Conservation (phyloP, 352 stramenopile species). For the Phytophthora uliginosa region DNA sequence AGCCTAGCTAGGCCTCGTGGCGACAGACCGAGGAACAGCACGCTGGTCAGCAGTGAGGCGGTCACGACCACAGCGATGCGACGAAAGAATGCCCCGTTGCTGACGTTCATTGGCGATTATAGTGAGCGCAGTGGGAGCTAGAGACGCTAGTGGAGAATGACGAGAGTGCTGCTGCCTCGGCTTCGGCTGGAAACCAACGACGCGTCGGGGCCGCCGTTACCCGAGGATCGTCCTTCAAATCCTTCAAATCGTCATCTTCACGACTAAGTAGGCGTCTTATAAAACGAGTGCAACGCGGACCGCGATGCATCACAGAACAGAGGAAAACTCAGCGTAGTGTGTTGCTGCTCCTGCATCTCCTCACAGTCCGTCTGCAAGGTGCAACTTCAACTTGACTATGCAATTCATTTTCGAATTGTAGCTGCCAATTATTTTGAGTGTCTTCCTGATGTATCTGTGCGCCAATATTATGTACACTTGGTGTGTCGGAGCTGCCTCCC, state of each 20-base stretch:
- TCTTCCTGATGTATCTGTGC: background rate
- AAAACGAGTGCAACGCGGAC: background rate
- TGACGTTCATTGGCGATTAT: background rate
- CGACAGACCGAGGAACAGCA: background rate
- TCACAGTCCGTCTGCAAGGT: background rate
- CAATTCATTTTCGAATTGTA: background rate
- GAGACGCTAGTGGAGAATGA: background rate
- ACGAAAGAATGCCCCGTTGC: background rate
- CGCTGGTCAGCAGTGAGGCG: background rate
- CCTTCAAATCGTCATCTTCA: background rate
- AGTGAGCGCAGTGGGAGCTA: background rate
- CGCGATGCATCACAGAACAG: background rate
- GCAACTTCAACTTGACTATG: constrained; percentile 1
- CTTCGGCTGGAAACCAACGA: background rate
- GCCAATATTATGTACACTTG: background rate
- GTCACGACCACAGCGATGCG: background rate
- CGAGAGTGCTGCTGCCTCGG: background rate
- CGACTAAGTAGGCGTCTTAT: background rate
- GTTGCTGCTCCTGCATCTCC: background rate
- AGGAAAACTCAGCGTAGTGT: background rate
- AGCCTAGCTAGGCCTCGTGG: background rate
- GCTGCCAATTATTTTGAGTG: constrained; percentile 1
- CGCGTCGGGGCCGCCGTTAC: background rate
- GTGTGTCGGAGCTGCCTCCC: constrained; percentile 2
- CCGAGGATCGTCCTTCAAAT: background rate